Conservation (phyloP, 2,329 filamentous ascomycete genomes). For the Cercospora sojina region DNA sequence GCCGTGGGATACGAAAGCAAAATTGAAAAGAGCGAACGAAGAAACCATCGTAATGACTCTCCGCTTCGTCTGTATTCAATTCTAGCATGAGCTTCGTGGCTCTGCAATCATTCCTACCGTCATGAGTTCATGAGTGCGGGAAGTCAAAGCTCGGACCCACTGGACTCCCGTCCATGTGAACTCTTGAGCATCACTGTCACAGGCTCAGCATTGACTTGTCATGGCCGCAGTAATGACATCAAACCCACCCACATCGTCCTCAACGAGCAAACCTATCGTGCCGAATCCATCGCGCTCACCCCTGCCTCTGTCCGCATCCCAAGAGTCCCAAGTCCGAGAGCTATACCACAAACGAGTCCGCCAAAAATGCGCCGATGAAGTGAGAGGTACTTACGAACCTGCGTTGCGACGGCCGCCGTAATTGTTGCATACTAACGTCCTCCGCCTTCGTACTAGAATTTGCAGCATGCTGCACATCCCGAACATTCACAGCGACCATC, state of each 20-base stretch:
- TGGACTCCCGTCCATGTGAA: conserved; percentile 7
- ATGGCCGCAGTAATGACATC: conserved; percentile 28
- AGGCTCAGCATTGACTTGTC: conserved; percentile 3
- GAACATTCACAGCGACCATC: conserved; percentile 85
- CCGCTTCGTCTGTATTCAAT: background rate
- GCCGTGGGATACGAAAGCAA: background rate
- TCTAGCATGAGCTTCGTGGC: background rate
- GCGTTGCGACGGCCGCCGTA: background rate
- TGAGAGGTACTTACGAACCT: conserved; percentile 42
- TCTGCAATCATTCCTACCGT: background rate
- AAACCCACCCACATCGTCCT: conserved; percentile 10
- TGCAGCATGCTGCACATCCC: conserved; percentile 80
- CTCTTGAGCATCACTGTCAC: background rate
- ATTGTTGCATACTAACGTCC: background rate
- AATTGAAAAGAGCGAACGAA: background rate
- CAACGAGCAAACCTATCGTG: conserved; percentile 11
- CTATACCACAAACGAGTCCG: conserved; percentile 79
- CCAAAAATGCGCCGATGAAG: conserved; percentile 64
- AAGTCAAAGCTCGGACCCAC: conserved; percentile 5
- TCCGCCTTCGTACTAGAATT: conserved; percentile 63
- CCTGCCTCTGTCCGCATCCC: conserved; percentile 74
- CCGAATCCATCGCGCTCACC: conserved; percentile 61
- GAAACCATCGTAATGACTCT: too few relatives aligned
- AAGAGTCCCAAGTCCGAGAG: conserved; percentile 79
- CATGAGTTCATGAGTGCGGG: background rate